Conservation (phyloP, 2,329 filamentous ascomycete genomes). For the Albifimbria verrucaria region DNA sequence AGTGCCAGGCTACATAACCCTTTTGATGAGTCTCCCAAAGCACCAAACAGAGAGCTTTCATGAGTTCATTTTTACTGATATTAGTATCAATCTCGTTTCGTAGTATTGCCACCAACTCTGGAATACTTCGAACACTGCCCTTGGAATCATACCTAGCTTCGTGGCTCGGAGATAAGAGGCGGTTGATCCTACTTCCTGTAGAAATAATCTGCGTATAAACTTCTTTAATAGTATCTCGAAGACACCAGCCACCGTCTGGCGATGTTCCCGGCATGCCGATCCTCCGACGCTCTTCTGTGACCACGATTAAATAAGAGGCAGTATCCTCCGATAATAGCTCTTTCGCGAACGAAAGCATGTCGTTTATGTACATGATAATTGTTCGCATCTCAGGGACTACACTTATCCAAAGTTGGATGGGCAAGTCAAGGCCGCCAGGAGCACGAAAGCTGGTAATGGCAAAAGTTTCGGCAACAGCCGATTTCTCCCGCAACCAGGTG, state of each 20-base stretch:
- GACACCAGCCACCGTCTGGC: constrained; percentile 1
- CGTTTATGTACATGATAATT: not conserved
- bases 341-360: not conserved
- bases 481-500: not conserved
- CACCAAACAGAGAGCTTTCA: not conserved
- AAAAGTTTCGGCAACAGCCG: not conserved
- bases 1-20: not conserved
- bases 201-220: not conserved
- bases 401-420: not conserved
- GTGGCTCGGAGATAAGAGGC: not conserved
- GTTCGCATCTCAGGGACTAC: not conserved
- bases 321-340: not conserved
- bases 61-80: not conserved
- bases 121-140: not conserved
- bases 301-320: not conserved
- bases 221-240: not conserved
- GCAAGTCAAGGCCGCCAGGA: not conserved
- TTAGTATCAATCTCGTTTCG: not conserved
- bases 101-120: not conserved
- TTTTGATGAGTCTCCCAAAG: constrained; percentile 1
- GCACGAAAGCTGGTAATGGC: not conserved
- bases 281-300: not conserved
- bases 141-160: not conserved
- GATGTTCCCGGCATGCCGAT: not conserved
- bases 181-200: not conserved